These are phyloP conservation scores for Bacterosira constricta DNA, from an alignment of 108 stramenopile species.

Conservation along the genomic window DNA sequence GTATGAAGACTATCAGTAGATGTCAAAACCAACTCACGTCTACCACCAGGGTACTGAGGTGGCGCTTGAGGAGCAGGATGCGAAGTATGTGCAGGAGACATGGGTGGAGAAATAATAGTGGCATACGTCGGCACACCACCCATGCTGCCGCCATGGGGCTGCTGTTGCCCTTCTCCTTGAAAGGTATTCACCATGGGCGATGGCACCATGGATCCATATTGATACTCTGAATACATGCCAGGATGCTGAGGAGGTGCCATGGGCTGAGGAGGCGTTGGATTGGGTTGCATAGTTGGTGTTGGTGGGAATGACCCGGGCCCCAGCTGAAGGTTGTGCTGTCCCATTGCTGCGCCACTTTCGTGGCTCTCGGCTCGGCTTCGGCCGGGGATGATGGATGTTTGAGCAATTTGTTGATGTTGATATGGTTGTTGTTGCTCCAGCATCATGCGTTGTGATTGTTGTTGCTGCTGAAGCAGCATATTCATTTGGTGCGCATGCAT, in stretches of 20 bases:
- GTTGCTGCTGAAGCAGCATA: slow-evolving; percentile 42
- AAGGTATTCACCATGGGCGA: background rate
- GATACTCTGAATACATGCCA: background rate
- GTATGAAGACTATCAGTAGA: background rate
- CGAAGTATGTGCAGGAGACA: slow-evolving; percentile 12
- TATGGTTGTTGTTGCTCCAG: slow-evolving; percentile 3
- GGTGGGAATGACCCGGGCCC: background rate
- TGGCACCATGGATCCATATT: background rate
- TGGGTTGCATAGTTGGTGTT: slow-evolving; percentile 1
- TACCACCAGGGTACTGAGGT: slow-evolving; percentile 1
- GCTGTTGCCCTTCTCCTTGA: background rate
- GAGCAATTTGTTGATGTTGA: background rate
- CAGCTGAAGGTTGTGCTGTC: background rate
- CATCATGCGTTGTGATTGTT: slow-evolving; percentile 33
- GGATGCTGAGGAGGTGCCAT: background rate
- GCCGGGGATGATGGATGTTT: slow-evolving; percentile 9
- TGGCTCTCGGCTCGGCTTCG: slow-evolving; percentile 5
- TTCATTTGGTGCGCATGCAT: slow-evolving; percentile 60
- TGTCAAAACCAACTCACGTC: background rate
- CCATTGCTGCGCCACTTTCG: slow-evolving; percentile 1
- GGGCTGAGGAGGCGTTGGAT: background rate
- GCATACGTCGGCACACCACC: slow-evolving; percentile 5
- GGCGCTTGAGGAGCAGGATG: slow-evolving; percentile 18
- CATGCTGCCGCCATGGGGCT: background rate
- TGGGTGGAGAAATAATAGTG: slow-evolving; percentile 22